A percentile compares a stretch with the other conserved stretches of the same genome.
phyloP scores from a whole-genome alignment of 129 eudicot species.

The Centaurea solstitialis region DNA sequence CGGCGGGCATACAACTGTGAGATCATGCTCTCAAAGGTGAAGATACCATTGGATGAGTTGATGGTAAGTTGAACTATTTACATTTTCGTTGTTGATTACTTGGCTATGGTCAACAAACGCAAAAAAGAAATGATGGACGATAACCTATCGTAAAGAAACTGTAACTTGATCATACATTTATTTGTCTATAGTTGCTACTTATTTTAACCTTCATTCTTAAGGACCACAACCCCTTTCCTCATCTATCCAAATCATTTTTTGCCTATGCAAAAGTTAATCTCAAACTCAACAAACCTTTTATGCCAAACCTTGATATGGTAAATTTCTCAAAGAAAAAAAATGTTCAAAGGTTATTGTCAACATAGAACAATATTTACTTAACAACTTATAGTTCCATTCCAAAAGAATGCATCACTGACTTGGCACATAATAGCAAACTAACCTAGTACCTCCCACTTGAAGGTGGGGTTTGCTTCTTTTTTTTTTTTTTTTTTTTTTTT shows the following conservation, averaged over 20 bases:
- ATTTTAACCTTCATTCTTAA: neutral
- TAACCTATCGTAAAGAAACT: neutral
- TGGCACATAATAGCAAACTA: no score
- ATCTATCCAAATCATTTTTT: neutral
- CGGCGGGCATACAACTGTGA: constrained; percentile 96
- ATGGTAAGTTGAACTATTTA: constrained; percentile 60
- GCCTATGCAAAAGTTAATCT: no score
- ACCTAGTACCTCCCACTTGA: no score
- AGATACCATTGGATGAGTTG: constrained; percentile 86
- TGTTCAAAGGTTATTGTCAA: neutral
- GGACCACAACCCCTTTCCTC: constrained; percentile 1
- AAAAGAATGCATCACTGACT: no score
- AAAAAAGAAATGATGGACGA: neutral
- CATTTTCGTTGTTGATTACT: neutral
- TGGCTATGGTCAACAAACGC: neutral
- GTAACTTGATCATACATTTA: neutral
- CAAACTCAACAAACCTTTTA: no score
- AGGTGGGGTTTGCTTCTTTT: no score
- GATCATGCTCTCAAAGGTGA: constrained; percentile 94
- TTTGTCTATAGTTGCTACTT: neutral
- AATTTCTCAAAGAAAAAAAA: no score
- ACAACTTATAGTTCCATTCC: no score
- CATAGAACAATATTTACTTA: neutral
- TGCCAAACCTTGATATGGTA: neutral
- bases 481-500: no score